Evolutionary conservation across 768 basidiomycete species (phyloP).

Genomic region (Postia placenta): DNA sequence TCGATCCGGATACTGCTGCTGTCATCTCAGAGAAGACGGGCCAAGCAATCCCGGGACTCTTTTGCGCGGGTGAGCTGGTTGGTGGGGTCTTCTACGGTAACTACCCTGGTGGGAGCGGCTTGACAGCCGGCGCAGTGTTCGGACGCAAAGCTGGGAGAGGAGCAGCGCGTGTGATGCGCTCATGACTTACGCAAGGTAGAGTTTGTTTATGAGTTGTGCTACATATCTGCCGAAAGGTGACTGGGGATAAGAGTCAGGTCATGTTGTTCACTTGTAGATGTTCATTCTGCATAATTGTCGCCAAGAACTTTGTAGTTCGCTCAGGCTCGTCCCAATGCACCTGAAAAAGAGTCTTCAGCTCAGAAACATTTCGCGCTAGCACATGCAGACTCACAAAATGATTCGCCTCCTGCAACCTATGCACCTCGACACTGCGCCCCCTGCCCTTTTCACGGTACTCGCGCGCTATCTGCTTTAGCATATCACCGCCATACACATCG

Average conservation of each 20-base stretch:
- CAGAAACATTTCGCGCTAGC: no score
- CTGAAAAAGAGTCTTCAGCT: not conserved
- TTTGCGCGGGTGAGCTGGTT: slow-evolving; percentile 65
- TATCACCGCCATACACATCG: not conserved
- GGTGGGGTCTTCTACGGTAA: slow-evolving; percentile 59
- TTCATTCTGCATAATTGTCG: not conserved
- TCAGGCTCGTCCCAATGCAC: not conserved
- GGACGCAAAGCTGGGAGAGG: slow-evolving; percentile 48
- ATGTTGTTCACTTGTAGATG: no score
- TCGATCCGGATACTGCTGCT: slow-evolving; percentile 47
- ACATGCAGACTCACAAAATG: slow-evolving; percentile 1
- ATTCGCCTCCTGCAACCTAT: not conserved
- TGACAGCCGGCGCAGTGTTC: slow-evolving; percentile 62
- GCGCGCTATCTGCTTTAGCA: not conserved
- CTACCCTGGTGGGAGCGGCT: slow-evolving; percentile 65
- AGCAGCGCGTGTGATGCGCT: slow-evolving; percentile 29
- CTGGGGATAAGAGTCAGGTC: no score
- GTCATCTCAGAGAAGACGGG: slow-evolving; percentile 41
- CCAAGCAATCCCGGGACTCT: slow-evolving; percentile 45
- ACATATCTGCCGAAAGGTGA: no score
- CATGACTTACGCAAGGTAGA: not conserved
- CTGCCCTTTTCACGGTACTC: not conserved
- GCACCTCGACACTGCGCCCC: not conserved
- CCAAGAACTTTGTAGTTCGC: not conserved
- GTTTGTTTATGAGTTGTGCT: not conserved